Evolutionary conservation across 139 green algal species (phyloP), one percentile per base, ranked within the genome.

Genomic region (Tetratostichococcus sp.): DNA sequence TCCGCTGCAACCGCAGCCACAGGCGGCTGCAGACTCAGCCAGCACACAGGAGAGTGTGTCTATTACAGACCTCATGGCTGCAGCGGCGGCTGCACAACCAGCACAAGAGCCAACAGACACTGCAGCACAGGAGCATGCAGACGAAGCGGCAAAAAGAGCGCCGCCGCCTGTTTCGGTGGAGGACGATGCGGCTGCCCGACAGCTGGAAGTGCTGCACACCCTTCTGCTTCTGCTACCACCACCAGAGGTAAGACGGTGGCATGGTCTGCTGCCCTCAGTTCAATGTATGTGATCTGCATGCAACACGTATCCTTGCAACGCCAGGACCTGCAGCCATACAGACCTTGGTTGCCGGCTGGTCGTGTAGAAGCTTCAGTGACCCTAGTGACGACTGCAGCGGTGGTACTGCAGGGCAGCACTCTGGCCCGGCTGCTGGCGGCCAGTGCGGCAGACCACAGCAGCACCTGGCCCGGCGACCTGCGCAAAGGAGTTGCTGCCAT

Each of bases 151-250:
- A 69, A 11, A 50, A 50, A 11, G 39, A 11, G 39, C 39, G 11
- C 8, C 39, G 39, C 69, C 76, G 42, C 28, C 30, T 21, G 21
- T 43, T 25, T 30, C 69, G 43, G 69, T 35, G 17, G 14, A 34
- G 26, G 71, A 30, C 43, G 71, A 82, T 34, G 28, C 76, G 1
- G 83, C 81, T 30, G 78, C 77, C 30, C 31, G 87, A 34, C 89
- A 93, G 72, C 78, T 94, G 26, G 83, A 94, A 59, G 79, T 85
- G 1, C 73, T 89, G 71, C 83, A 89, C 17, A 67, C 79, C 26
- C 79, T 93, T 69, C 80, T 94, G 74, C 77, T 94, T 28, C 35
- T 91, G 6, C 69, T 91, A 43, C 84, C 32, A 65, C 31, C 65
- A 14, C 35, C n/a, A 31, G 42, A 62, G n/a, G 32, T 72, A 59